Conservation (phyloP, 805 yeast species). For the Wickerhamiella brachini region DNA sequence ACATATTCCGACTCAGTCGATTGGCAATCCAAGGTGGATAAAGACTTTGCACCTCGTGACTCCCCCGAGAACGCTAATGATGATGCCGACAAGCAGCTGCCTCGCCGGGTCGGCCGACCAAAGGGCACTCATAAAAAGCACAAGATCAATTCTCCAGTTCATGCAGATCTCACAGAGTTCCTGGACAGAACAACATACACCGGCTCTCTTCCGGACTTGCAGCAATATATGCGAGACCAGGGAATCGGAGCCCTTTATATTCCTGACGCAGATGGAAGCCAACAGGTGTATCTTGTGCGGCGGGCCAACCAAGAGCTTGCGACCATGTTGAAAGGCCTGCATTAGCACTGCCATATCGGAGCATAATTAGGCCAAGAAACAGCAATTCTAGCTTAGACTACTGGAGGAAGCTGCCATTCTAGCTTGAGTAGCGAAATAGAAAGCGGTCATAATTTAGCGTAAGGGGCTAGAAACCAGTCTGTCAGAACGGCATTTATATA, state of each 20-base stretch:
- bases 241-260: not conserved
- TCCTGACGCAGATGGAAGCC: not conserved
- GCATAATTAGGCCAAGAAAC: no score
- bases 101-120: not conserved
- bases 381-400: no score
- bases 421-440: no score
- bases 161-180: not conserved
- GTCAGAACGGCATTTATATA: no score
- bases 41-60: not conserved
- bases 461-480: no score
- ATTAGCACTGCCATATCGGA: not conserved
- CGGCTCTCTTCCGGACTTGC: not conserved
- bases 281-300: not conserved
- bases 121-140: not conserved
- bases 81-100: not conserved
- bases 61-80: not conserved
- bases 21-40: not conserved
- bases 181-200: not conserved
- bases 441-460: no score
- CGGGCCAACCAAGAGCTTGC: not conserved
- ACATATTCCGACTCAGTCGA: not conserved
- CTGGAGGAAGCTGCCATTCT: no score
- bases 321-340: not conserved
- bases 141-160: not conserved
- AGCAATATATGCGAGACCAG: not conserved